Conservation (phyloP, 2,329 filamentous ascomycete species). For the Sphaceloma murrayae region DNA sequence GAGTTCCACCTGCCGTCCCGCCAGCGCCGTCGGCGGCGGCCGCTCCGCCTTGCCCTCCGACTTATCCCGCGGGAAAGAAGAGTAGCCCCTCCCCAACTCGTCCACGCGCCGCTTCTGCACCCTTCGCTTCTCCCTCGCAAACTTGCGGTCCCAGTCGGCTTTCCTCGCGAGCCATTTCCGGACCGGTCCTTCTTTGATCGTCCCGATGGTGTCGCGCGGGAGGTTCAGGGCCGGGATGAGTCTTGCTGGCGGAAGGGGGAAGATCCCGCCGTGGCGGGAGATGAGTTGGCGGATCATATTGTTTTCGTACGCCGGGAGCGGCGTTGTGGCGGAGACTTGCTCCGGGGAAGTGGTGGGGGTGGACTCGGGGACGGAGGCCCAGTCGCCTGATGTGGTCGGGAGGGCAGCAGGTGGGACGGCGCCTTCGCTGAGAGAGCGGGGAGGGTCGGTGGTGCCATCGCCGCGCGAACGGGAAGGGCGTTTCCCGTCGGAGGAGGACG, state of each 20-base stretch:
- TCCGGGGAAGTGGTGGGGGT: constrained; percentile 13
- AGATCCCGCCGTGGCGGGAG: constrained; percentile 65
- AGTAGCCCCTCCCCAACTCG: constrained; percentile 63
- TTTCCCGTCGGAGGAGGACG: constrained; percentile 26
- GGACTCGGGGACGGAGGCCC: constrained; percentile 21
- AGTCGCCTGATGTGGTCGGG: constrained; percentile 18
- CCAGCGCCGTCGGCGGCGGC: constrained; percentile 76
- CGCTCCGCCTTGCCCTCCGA: constrained; percentile 51
- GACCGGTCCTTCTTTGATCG: constrained; percentile 70
- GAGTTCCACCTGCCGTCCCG: constrained; percentile 45
- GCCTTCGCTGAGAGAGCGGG: constrained; percentile 2
- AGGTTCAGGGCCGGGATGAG: constrained; percentile 60
- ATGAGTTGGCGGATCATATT: constrained; percentile 92
- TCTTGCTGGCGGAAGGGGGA: constrained; percentile 53
- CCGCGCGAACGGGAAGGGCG: constrained; percentile 14
- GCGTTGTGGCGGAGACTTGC: constrained; percentile 55
- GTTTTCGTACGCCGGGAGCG: constrained; percentile 65
- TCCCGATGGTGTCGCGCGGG: constrained; percentile 56
- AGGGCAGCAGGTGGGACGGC: constrained; percentile 22
- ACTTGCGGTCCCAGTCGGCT: constrained; percentile 62
- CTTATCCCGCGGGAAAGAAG: constrained; percentile 42
- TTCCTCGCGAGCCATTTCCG: constrained; percentile 75
- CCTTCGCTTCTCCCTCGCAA: constrained; percentile 56
- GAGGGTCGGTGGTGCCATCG: constrained; percentile 8
- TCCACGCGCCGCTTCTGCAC: constrained; percentile 64